Conservation (phyloP, 176 grass and related monocot genomes). For the Hordeum vulgare region DNA sequence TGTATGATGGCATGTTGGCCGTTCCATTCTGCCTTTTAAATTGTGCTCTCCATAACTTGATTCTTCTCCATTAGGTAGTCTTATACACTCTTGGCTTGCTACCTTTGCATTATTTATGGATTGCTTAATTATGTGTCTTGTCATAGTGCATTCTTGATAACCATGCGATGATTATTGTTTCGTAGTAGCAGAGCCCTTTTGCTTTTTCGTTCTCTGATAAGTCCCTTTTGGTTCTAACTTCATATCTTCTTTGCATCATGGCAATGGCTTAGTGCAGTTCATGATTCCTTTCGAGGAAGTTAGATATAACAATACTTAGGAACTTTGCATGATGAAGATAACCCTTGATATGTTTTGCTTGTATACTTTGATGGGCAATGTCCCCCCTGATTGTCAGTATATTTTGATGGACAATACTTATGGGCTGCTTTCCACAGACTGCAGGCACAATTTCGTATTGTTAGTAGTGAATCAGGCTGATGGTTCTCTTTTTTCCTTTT, state of each 20-base stretch:
- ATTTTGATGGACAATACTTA: background rate
- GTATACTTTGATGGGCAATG: background rate
- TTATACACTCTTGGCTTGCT: slow-evolving; percentile 27
- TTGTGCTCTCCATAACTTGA: slow-evolving; percentile 27
- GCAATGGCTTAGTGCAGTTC: background rate
- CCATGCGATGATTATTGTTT: background rate
- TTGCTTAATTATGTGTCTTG: slow-evolving; percentile 17
- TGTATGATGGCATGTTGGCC: background rate
- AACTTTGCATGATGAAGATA: background rate
- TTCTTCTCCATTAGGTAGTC: slow-evolving; percentile 40
- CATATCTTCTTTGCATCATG: background rate
- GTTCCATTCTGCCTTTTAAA: slow-evolving; percentile 20
- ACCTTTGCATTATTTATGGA: slow-evolving; percentile 23
- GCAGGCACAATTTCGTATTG: background rate
- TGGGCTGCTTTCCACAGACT: background rate
- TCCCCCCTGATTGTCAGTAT: too few species aligned
- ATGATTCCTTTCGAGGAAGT: background rate
- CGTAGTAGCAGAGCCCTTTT: background rate
- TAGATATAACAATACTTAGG: background rate
- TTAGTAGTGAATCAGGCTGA: background rate
- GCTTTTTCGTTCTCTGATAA: background rate
- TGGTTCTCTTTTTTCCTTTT: background rate
- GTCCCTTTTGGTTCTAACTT: background rate
- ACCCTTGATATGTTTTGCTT: background rate
- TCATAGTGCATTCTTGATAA: slow-evolving; percentile 15